Conservation (phyloP, 108 stramenopile species). For the Schizochytrium sp. region DNA sequence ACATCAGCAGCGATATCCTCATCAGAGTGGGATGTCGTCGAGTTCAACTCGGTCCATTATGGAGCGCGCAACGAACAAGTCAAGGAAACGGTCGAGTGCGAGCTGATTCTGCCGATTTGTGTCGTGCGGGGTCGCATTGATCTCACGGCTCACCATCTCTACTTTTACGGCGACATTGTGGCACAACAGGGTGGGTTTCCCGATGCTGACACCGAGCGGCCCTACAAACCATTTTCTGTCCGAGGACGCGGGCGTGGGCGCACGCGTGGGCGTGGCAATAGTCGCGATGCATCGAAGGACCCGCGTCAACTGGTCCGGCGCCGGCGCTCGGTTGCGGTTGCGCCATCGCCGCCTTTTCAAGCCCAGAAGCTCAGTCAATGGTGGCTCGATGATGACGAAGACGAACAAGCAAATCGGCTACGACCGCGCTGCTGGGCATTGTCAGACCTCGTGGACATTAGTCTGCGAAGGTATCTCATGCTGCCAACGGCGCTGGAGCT, state of each 20-base stretch:
- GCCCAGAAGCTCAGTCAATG: not conserved
- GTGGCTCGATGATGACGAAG: not conserved
- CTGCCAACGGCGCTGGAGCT: not conserved
- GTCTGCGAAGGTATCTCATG: not conserved
- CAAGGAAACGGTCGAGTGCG: not conserved
- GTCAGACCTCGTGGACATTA: not conserved
- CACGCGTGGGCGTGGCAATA: not conserved
- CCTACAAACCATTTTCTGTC: too few species aligned
- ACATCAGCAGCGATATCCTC: not conserved
- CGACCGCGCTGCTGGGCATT: not conserved
- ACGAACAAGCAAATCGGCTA: not conserved
- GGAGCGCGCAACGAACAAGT: not conserved
- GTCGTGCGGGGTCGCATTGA: constrained; percentile 9
- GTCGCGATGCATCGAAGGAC: too few species aligned
- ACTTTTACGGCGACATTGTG: constrained; percentile 3
- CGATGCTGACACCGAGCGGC: not conserved
- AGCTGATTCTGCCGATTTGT: not conserved
- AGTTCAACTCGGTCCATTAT: not conserved
- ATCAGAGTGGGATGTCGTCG: not conserved
- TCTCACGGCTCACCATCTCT: not conserved
- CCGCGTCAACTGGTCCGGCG: too few species aligned
- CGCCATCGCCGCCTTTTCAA: not conserved
- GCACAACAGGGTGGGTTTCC: not conserved
- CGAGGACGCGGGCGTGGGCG: not conserved
- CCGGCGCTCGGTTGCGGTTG: too few species aligned